These are phyloP conservation scores for Flaveria floridana DNA, from an alignment of 140 eudicot species.

Conservation along the genomic window DNA sequence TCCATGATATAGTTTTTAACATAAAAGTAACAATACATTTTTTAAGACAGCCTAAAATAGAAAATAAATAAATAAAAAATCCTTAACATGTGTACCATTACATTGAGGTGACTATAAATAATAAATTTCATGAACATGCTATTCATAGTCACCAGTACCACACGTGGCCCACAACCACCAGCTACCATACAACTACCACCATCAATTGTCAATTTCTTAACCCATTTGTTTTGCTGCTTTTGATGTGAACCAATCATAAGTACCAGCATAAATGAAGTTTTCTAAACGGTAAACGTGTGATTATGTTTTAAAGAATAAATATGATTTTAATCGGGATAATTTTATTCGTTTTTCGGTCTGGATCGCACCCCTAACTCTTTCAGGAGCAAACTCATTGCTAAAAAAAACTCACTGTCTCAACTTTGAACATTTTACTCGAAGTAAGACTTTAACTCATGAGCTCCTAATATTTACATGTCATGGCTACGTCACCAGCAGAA, in stretches of 20 bases:
- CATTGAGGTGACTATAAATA: background rate
- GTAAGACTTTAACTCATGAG: no score
- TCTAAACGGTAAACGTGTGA: no score
- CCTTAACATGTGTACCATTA: background rate
- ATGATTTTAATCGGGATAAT: no score
- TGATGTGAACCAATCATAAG: background rate
- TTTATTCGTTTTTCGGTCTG: no score
- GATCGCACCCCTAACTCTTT: no score
- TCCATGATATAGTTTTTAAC: no score
- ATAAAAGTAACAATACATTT: no score
- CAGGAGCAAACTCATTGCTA: no score
- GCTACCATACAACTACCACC: background rate
- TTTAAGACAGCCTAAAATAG: background rate
- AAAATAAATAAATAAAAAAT: background rate
- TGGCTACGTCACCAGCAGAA: background rate
- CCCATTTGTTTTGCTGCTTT: background rate
- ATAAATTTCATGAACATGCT: background rate
- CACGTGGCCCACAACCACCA: background rate
- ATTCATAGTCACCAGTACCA: background rate
- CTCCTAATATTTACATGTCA: no score
- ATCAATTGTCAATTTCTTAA: slow-evolving; percentile 10
- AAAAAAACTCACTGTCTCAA: no score
- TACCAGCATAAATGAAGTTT: background rate
- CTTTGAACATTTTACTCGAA: no score
- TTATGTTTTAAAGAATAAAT: no score